Evolutionary conservation across 2,329 filamentous ascomycete species (phyloP), one percentile per base, ranked within the genome.

Genomic region (Trichoderma arundinaceum): DNA sequence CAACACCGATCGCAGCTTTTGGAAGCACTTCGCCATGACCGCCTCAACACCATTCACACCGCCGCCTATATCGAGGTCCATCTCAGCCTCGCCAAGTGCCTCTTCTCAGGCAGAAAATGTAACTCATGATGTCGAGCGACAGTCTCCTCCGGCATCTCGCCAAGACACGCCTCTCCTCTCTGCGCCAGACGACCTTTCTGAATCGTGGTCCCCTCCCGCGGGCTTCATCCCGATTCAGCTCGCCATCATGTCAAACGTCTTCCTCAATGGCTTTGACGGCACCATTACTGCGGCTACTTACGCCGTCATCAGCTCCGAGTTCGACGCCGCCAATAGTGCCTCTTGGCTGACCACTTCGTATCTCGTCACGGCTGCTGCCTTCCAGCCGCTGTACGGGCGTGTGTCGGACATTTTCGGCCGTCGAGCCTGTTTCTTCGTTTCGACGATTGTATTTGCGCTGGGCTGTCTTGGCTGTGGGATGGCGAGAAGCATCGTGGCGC

Each of bases 301-400:
- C 73, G 88, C 88, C 2, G 86, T 90, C 61, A 91, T 92, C 69
- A 90, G 88, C 52, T 91, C 89, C n/a, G 85, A 91, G 70, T 92
- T 92, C 72, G 81, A 86, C 68, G 85, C 89, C 3, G 88, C 89
- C 10, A 91, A 92, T 72, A 86, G 87, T 10, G 89, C 90, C 1
- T 91, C 89, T 0, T 92, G 90, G 90, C 78, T 92, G 22, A 90
- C 89, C 1, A 92, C 90, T 0, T 86, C 88, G 0, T 92, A 92
- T 71, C 81, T 92, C 22, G 80, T 92, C 65, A 91, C 89, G 0
- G 88, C 85, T 6, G 91, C 90, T 1, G 88, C 89, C 1, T 89
- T 92, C 61, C 88, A 92, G 73, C 90, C 90, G 0, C 80, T 92
- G 0, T 91, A 90, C 71, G 90, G 89, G 1, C 84, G 90, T 1